These are phyloP conservation scores for Volvox africanus DNA, from an alignment of 139 green algal genomes.

Conservation along the genomic window DNA sequence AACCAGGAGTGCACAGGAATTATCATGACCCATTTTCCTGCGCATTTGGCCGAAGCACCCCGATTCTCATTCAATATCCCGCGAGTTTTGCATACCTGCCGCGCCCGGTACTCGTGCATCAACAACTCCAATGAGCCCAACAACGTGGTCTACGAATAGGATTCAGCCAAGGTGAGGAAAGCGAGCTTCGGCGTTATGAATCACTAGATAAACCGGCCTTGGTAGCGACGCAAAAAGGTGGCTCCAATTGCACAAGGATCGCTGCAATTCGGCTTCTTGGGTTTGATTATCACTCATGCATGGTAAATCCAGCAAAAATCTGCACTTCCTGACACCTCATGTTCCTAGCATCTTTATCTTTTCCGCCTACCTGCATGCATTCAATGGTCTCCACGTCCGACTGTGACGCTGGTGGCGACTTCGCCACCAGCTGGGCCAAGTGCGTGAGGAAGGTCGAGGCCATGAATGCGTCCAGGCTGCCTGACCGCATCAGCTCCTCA, in stretches of 20 bases:
- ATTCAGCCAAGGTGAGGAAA: not conserved
- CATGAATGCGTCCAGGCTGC: constrained; percentile 43
- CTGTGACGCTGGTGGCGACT: not conserved
- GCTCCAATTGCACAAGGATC: no score
- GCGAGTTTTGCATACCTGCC: not conserved
- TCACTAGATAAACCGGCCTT: no score
- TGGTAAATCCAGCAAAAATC: no score
- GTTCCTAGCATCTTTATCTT: no score
- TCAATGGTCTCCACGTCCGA: constrained; percentile 21
- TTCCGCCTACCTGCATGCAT: constrained; percentile 33
- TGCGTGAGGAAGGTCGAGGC: constrained; percentile 41
- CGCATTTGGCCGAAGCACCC: no score
- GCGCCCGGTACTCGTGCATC: constrained; percentile 33
- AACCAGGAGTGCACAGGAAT: no score
- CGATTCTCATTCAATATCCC: no score
- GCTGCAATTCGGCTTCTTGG: no score
- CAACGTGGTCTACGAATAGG: not conserved
- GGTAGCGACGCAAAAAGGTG: no score
- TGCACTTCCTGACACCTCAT: no score
- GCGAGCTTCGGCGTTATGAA: not conserved
- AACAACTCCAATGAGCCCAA: not conserved
- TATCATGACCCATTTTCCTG: no score
- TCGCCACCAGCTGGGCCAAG: constrained; percentile 43
- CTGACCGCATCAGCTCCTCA: not conserved
- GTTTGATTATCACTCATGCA: no score